Percentiles rank a stretch among this genome's conserved stretches.
Conservation (phyloP, 2,329 filamentous ascomycete genomes). For the Dactylella cylindrospora region DNA sequence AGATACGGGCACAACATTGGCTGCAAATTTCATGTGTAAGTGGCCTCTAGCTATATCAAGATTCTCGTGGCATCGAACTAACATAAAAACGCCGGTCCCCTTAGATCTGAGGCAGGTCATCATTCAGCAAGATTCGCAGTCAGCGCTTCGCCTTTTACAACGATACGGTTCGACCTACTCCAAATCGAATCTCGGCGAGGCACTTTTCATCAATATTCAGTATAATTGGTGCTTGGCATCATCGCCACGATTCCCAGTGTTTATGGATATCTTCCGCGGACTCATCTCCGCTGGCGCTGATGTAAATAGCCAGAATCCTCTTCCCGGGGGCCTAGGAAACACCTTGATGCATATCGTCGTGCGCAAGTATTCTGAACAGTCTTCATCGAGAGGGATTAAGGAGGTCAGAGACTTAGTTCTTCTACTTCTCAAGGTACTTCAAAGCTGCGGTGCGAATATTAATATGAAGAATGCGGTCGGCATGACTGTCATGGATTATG, state of each 20-base stretch:
- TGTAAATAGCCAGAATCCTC: slow-evolving; percentile 31
- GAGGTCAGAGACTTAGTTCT: slow-evolving; percentile 17
- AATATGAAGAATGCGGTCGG: slow-evolving; percentile 33
- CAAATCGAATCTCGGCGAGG: slow-evolving; percentile 27
- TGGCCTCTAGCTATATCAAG: not conserved
- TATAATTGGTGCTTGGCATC: slow-evolving; percentile 25
- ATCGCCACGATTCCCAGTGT: slow-evolving; percentile 7
- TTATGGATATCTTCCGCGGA: slow-evolving; percentile 38
- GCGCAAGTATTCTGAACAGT: slow-evolving; percentile 28
- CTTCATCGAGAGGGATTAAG: not conserved
- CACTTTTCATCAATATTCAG: slow-evolving; percentile 22
- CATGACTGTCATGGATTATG: slow-evolving; percentile 39
- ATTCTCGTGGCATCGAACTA: not conserved
- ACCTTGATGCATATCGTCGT: slow-evolving; percentile 24
- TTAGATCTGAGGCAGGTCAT: slow-evolving; percentile 34
- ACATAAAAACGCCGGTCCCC: no score
- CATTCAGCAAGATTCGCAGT: slow-evolving; percentile 19
- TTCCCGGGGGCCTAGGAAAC: slow-evolving; percentile 18
- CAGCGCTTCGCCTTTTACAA: slow-evolving; percentile 20
- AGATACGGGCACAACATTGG: not conserved
- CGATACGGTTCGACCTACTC: slow-evolving; percentile 24
- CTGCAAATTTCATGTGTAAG: slow-evolving; percentile 27
- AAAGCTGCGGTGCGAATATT: slow-evolving; percentile 29
- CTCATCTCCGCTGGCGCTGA: slow-evolving; percentile 34
- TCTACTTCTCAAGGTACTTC: slow-evolving; percentile 16